phyloP scores from a whole-genome alignment of 2,329 filamentous ascomycete genomes.

The Boeremia exigua region DNA sequence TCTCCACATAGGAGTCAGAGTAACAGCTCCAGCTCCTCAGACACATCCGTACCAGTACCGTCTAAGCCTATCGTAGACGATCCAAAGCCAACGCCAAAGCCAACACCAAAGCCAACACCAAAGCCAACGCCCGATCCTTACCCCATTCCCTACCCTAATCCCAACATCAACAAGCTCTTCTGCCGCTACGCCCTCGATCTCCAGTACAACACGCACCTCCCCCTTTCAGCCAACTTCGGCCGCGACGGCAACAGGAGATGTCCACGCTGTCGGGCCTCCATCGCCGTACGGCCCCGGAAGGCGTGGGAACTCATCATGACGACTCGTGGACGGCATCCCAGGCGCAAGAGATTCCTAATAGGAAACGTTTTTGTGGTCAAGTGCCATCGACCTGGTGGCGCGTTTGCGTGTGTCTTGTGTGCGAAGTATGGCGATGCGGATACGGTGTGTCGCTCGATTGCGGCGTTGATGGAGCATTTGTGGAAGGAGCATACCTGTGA shows the following conservation, averaged over 20 bases:
- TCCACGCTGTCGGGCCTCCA: constrained; percentile 34
- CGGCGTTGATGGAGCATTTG: constrained; percentile 41
- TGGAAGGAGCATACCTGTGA: constrained; percentile 39
- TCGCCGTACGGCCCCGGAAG: constrained; percentile 29
- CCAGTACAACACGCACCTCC: constrained; percentile 27
- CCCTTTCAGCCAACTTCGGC: constrained; percentile 34
- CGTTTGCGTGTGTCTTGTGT: constrained; percentile 42
- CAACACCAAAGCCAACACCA: constrained; percentile 6
- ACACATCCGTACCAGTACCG: background rate
- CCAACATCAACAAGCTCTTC: constrained; percentile 26
- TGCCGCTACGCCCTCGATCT: constrained; percentile 43
- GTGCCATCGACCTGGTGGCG: constrained; percentile 35
- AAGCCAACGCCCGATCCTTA: background rate
- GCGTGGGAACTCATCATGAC: constrained; percentile 40
- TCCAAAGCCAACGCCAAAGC: constrained; percentile 5
- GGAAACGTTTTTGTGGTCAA: constrained; percentile 42
- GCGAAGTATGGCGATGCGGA: constrained; percentile 31
- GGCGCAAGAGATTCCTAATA: constrained; percentile 31
- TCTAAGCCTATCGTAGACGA: background rate
- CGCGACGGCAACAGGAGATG: constrained; percentile 32
- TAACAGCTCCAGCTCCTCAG: constrained; percentile 7
- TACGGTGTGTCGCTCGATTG: constrained; percentile 34
- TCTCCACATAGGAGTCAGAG: constrained; percentile 7
- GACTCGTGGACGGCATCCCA: constrained; percentile 3
- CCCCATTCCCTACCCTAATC: background rate